A percentile compares a stretch with the other conserved stretches of the same genome.
Conservation (phyloP, 805 yeast species). For the Schizosaccharomyces cryophilus region DNA sequence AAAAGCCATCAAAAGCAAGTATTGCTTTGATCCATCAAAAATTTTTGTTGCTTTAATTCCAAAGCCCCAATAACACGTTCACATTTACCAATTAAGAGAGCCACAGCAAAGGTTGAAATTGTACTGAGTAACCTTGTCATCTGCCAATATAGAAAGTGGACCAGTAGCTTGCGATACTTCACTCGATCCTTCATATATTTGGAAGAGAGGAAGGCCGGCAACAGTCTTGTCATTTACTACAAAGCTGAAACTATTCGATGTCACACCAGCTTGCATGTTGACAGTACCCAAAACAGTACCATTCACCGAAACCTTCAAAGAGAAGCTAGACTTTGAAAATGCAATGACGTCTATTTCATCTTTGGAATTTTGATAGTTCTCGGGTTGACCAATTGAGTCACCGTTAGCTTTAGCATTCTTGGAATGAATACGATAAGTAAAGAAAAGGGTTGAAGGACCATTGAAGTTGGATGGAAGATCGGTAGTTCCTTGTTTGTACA, state of each 20-base stretch:
- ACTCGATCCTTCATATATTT: neutral
- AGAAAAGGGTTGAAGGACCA: neutral
- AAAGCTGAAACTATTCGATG: neutral
- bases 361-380: neutral
- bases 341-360: neutral
- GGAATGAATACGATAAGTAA: neutral
- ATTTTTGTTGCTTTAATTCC: too few species aligned
- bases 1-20: too few species aligned
- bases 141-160: neutral
- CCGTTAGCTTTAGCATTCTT: neutral
- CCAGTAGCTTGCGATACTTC: neutral
- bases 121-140: neutral
- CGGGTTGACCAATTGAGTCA: neutral
- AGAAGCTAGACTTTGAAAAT: neutral
- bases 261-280: neutral
- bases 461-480: conserved; percentile 1
- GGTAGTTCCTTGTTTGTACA: neutral
- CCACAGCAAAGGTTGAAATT: neutral
- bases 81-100: neutral
- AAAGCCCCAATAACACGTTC: too few species aligned
- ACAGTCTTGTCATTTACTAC: neutral
- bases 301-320: neutral
- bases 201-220: neutral
- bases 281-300: neutral
- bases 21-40: too few species aligned